A percentile compares a stretch with the other conserved stretches of the same genome.
Conservation (phyloP, 1,284 basidiomycete species). For the Naganishia albida region DNA sequence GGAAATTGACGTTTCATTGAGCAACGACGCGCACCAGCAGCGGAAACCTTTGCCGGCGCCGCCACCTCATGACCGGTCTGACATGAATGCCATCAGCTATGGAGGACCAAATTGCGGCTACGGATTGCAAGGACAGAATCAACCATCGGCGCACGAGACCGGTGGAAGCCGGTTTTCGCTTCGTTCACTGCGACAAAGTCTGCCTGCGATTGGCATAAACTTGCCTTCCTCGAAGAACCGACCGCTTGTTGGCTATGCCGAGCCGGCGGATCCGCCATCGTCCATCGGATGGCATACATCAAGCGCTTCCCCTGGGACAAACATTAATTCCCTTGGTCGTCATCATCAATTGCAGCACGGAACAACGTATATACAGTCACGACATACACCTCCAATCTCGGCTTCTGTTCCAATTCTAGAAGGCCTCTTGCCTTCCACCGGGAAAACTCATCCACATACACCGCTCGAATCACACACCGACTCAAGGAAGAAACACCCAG, state of each 20-base stretch:
- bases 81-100: neutral
- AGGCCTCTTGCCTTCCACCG: conserved; percentile 13
- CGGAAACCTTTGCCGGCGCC: conserved; percentile 17
- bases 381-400: neutral
- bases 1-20: neutral
- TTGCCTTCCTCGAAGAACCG: neutral
- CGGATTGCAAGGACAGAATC: neutral
- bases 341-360: no score
- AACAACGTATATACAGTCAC: neutral
- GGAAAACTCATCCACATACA: neutral
- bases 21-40: neutral
- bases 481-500: conserved; percentile 33
- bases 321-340: no score
- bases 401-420: conserved; percentile 3
- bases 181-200: conserved; percentile 6
- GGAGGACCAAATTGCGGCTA: neutral
- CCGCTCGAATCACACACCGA: neutral
- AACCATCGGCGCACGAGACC: neutral
- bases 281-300: neutral
- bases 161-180: conserved; percentile 6
- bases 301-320: neutral
- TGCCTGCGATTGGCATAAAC: neutral
- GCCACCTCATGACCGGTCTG: neutral
- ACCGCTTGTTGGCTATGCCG: neutral
- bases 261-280: neutral